These are phyloP conservation scores for Rhizophagus sp. DNA, from an alignment of 192 early-diverging fungal species.

Conservation along the genomic window DNA sequence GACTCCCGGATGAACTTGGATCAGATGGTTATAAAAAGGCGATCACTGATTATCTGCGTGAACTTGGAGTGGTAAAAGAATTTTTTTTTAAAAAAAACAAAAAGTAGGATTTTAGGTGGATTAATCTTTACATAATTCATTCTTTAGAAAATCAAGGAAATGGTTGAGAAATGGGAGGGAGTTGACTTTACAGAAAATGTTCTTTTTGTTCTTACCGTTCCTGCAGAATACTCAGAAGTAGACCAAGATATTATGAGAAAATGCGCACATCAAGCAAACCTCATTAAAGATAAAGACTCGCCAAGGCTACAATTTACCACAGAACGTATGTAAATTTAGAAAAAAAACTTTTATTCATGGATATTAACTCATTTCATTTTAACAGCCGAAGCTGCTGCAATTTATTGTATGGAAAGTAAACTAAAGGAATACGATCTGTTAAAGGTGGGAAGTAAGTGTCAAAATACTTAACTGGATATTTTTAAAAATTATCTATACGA, in stretches of 20 bases:
- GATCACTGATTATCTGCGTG: background rate
- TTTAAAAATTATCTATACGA: background rate
- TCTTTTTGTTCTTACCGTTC: background rate
- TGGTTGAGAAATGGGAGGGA: too few relatives aligned
- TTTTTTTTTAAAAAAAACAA: too few relatives aligned
- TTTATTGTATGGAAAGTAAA: background rate
- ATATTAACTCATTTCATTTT: background rate
- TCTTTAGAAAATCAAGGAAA: too few relatives aligned
- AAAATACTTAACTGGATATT: background rate
- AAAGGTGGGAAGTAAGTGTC: background rate
- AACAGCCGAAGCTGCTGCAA: background rate
- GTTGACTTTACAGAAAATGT: background rate
- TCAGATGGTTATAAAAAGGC: background rate
- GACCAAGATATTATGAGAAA: conserved; percentile 55
- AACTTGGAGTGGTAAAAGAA: background rate
- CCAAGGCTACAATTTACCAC: background rate
- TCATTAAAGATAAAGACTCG: conserved; percentile 35
- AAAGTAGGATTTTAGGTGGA: too few relatives aligned
- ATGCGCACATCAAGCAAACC: conserved; percentile 48
- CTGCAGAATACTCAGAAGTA: conserved; percentile 1
- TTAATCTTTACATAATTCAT: too few relatives aligned
- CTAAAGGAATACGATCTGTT: background rate
- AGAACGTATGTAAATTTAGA: background rate
- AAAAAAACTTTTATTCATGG: too few relatives aligned
- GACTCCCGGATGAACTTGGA: background rate